These are phyloP conservation scores for Ogataea pilisensis DNA, from an alignment of 805 yeast genomes.

Conservation along the genomic window DNA sequence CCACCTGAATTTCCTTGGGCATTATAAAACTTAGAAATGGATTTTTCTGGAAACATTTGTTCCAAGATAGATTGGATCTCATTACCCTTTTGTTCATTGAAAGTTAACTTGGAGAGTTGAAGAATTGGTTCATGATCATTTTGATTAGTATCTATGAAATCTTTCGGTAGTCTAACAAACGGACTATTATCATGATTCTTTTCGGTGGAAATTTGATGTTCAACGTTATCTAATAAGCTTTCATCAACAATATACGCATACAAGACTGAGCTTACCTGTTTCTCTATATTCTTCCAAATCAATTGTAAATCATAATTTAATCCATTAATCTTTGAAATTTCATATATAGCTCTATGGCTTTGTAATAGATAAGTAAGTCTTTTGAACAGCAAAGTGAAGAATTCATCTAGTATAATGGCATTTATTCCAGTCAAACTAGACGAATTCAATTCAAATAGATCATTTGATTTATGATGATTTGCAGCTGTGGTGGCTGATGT, in stretches of 20 bases:
- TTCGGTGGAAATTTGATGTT: conserved; percentile 10
- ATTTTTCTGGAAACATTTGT: conserved; percentile 64
- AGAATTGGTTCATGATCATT: conserved; percentile 26
- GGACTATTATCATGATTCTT: conserved; percentile 16
- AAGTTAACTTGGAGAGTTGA: conserved; percentile 32
- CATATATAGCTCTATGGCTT: conserved; percentile 62
- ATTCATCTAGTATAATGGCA: conserved; percentile 54
- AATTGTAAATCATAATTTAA: conserved; percentile 22
- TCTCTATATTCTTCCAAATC: conserved; percentile 44
- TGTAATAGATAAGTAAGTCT: conserved; percentile 62
- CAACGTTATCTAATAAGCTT: conserved; percentile 21
- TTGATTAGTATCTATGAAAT: conserved; percentile 9
- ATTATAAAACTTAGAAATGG: conserved; percentile 12
- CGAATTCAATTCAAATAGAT: conserved; percentile 15
- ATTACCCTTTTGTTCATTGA: conserved; percentile 28
- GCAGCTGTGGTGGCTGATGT: conserved; percentile 1
- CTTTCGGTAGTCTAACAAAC: conserved; percentile 22
- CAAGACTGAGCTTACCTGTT: conserved; percentile 36
- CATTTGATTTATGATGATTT: conserved; percentile 4
- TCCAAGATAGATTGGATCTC: conserved; percentile 45
- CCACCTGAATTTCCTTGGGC: conserved; percentile 19
- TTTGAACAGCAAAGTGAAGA: conserved; percentile 67
- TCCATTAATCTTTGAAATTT: conserved; percentile 38
- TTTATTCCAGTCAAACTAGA: conserved; percentile 14
- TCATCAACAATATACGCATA: conserved; percentile 37